A percentile compares a stretch with the other conserved stretches of the same genome.
Conservation (phyloP, 768 basidiomycete genomes). For the Favolaschia claudopus region DNA sequence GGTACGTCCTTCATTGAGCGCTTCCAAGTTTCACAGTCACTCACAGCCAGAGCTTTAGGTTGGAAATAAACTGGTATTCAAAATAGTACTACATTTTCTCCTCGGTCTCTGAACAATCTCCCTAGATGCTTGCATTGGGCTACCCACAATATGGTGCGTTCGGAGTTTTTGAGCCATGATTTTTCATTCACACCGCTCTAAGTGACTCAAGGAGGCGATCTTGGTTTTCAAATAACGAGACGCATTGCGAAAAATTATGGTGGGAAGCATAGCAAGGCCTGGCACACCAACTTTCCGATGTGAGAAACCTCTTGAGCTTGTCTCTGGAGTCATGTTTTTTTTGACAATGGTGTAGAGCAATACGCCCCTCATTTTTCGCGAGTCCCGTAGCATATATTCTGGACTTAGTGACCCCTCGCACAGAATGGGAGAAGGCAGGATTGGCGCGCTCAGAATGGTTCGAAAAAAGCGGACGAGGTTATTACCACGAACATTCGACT, state of each 20-base stretch:
- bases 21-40: neutral
- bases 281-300: constrained; percentile 50
- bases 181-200: neutral
- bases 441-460: constrained; percentile 29
- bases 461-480: constrained; percentile 33
- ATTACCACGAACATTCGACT: constrained; percentile 39
- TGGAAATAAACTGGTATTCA: constrained; percentile 42
- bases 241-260: constrained; percentile 41
- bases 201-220: constrained; percentile 54
- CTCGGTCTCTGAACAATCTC: too few relatives aligned
- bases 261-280: constrained; percentile 47
- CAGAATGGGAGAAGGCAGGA: constrained; percentile 32
- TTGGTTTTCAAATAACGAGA: constrained; percentile 47
- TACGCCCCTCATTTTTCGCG: constrained; percentile 10
- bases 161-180: neutral
- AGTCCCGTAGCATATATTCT: constrained; percentile 16
- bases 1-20: constrained; percentile 42
- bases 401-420: constrained; percentile 8
- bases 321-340: too few relatives aligned
- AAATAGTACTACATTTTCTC: too few relatives aligned
- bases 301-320: too few relatives aligned
- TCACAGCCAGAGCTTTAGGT: constrained; percentile 12
- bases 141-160: constrained; percentile 43
- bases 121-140: constrained; percentile 47
- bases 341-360: constrained; percentile 3